Base-by-base conservation (phyloP, 208 protist genomes). In the Spongospora subterranea region DNA sequence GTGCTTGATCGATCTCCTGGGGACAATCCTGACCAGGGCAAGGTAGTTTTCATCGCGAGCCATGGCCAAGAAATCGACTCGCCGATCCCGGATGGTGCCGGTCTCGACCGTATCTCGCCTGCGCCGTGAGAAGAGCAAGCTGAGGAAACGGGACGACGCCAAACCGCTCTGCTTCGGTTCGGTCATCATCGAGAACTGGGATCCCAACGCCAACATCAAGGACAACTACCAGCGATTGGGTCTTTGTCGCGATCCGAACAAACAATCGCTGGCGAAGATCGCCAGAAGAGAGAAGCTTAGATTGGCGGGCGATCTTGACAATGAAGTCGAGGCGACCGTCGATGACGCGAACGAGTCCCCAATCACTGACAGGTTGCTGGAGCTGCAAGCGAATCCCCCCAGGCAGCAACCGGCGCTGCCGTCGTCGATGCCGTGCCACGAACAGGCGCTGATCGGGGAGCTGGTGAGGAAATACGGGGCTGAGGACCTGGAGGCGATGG, bases 211-310 rank as follows among this genome's bases (percentile, higher is more conserved):
- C 11, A 43, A n/a, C 35, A 6, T 82, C 17, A 35, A 6, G 6
- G 71, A 82, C 17, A 82, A 82, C 71, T 82, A 45, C 71, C 6
- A 82, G n/a, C 35, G 40, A n/a, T n/a, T 82, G 11, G 71, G 71
- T 39, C n/a, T 82, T 39, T 82, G 71, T n/a, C n/a, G n/a, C 17
- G 71, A 82, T n/a, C 35, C 40, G 13, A 82, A 82, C 71, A 82
- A 82, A 82, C 17, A 82, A 39, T 82, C 71, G 35, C n/a, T 82
- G n/a, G 17, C 13, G 71, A 45, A 35, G n/a, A 35, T 82, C 40
- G 71, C 71, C 35, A 6, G 71, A 17, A 43, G 35, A 20, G 11
- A 82, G 35, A 82, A 82, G 71, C 6, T 20, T 6, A 82, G n/a
- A 43, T 17, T 82, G 6, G 6, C 71, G 6, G 17, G n/a, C 17